Conservation (phyloP, 2,329 filamentous ascomycete species). For the Aciculosporium take region DNA sequence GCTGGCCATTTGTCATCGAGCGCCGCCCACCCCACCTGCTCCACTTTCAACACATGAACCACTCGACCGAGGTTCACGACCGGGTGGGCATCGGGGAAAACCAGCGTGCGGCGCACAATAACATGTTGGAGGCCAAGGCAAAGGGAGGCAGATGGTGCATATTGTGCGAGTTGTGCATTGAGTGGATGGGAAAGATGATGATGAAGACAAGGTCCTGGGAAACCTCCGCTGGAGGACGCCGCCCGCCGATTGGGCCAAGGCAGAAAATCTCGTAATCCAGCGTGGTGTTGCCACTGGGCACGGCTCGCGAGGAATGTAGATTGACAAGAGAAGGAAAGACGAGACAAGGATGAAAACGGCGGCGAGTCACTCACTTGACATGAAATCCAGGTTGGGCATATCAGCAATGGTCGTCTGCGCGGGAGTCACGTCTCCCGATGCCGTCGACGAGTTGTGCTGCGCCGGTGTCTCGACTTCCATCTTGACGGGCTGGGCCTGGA, state of each 20-base stretch:
- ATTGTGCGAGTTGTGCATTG: slow-evolving; percentile 4
- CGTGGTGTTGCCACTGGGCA: too few relatives aligned
- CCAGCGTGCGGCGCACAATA: background rate
- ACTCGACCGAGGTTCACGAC: slow-evolving; percentile 5
- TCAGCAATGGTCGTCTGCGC: slow-evolving; percentile 30
- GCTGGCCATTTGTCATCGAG: slow-evolving; percentile 30
- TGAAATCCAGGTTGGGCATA: slow-evolving; percentile 34
- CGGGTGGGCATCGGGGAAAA: background rate
- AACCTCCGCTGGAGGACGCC: background rate
- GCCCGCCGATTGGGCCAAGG: background rate
- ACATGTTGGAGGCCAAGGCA: too few relatives aligned
- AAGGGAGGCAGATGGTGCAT: background rate
- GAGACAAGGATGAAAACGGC: too few relatives aligned
- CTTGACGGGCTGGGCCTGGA: slow-evolving; percentile 36
- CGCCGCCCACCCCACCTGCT: slow-evolving; percentile 4
- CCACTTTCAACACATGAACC: slow-evolving; percentile 15
- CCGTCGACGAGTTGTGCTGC: slow-evolving; percentile 18
- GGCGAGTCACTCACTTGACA: slow-evolving; percentile 27
- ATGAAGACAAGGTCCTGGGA: too few relatives aligned
- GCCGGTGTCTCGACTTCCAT: slow-evolving; percentile 19
- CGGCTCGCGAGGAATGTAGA: background rate
- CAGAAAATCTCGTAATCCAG: background rate
- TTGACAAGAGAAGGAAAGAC: too few relatives aligned
- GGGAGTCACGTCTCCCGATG: slow-evolving; percentile 24
- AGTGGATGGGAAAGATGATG: background rate